Base-by-base conservation (phyloP, 1,284 basidiomycete species). In the Pterula multifida region DNA sequence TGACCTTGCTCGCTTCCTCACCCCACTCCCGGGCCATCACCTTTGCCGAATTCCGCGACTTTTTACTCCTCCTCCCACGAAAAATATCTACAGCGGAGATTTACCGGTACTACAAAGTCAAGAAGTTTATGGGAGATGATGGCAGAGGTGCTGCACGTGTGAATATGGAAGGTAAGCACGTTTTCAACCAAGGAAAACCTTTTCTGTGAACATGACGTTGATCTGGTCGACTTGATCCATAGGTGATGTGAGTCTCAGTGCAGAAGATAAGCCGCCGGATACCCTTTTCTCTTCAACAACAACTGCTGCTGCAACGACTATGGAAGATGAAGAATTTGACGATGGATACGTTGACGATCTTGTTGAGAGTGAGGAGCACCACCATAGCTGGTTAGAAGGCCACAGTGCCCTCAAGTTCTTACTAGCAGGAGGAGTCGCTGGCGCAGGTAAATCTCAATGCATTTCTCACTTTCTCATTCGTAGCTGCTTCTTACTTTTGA, bases 401-500 rank as follows among this genome's bases (percentile, higher is more conserved):
- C 72, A 79, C 54, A 83, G 86, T 1, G 86, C 93, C 1, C 68
- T 91, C 64, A 89, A 87, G 61, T 98, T 96, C 66, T 75, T 98
- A 44, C 67, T 93, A 12, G 96, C 95, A 1, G 95, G 96, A 36
- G 95, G 95, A 15, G 72, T 96, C 15, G 96, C 95, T 13, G 95
- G 95, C 50, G 90, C 88, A 55, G 86, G 91, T 90, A 61, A 66
- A 77, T 63, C 32, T 32, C 6, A 6, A 32, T 32, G 28, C 28
- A n/a, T 32, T 50, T 49, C 25, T 48, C 28, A 45, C 50, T 48
- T 36, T 46, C 36, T 28, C 12, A 45, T 44, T 51, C 6, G n/a
- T 19, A 47, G 45, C 21, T 32, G 49, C 19, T 15, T 35, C 49
- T 48, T 36, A 35, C 28, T 25, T 52, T 9, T 49, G 50, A 50